A percentile compares a stretch with the other conserved stretches of the same genome.
phyloP scores from a whole-genome alignment of 495 filamentous ascomycete species.

The Sporormia fimetaria region DNA sequence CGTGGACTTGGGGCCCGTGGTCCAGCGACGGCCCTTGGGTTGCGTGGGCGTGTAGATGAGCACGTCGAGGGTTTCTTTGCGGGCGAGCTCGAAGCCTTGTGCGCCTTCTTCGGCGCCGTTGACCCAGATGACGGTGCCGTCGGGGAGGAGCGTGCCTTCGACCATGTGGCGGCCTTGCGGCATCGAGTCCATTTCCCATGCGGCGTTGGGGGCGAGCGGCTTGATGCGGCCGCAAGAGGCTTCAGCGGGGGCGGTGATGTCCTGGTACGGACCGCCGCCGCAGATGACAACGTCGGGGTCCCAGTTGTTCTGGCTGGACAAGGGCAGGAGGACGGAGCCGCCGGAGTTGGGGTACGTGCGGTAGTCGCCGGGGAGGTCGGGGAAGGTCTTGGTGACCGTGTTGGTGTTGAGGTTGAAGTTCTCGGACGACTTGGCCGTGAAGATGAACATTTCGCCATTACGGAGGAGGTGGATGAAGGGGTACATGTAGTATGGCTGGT shows the following conservation, averaged over 20 bases:
- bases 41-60: constrained; percentile 47
- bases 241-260: constrained; percentile 49
- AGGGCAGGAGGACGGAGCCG: constrained; percentile 46
- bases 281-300: constrained; percentile 47
- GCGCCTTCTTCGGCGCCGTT: constrained; percentile 48
- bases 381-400: constrained; percentile 34
- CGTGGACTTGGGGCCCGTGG: constrained; percentile 36
- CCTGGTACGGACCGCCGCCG: constrained; percentile 53
- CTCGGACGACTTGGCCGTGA: constrained; percentile 45
- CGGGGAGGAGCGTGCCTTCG: constrained; percentile 47
- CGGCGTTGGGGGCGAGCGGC: constrained; percentile 40
- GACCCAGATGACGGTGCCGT: constrained; percentile 49
- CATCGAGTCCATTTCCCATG: constrained; percentile 55
- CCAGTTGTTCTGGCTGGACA: constrained; percentile 43
- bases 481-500: constrained; percentile 58
- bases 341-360: constrained; percentile 57
- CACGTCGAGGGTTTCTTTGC: constrained; percentile 42
- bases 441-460: constrained; percentile 47
- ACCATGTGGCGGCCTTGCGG: constrained; percentile 52
- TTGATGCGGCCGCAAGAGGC: constrained; percentile 48
- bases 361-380: constrained; percentile 49
- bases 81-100: constrained; percentile 48
- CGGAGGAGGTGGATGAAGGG: constrained; percentile 50
- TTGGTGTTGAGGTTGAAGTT: constrained; percentile 41
- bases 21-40: constrained; percentile 43